These are phyloP conservation scores for Solanum etuberosum DNA, from an alignment of 257 asterid genomes.

Conservation along the genomic window DNA sequence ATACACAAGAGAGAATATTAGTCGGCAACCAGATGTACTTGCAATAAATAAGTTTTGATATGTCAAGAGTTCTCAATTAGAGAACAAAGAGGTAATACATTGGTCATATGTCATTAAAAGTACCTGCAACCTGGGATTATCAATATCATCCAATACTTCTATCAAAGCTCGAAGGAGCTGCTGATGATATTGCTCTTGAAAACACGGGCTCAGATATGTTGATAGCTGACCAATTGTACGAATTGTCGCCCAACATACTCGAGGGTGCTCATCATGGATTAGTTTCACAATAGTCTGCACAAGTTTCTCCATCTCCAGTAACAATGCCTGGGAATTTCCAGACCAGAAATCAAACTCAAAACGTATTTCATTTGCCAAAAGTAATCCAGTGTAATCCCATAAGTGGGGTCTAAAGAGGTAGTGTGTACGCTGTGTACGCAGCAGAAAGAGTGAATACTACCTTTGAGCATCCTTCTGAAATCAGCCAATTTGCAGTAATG, in stretches of 20 bases:
- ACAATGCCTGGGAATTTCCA: not conserved
- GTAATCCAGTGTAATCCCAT: not conserved
- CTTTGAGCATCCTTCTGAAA: not conserved
- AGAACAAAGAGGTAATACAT: not conserved
- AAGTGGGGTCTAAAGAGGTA: not conserved
- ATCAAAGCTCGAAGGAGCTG: not conserved
- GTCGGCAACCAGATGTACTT: not conserved
- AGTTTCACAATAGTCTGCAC: not conserved
- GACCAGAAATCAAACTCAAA: not conserved
- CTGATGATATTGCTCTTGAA: not conserved
- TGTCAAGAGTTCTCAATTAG: not conserved
- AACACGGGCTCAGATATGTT: not conserved
- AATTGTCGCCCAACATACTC: slow-evolving; percentile 2
- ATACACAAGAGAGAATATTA: not conserved
- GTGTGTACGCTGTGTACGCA: not conserved
- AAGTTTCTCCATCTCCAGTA: not conserved
- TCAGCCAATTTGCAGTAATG: not conserved
- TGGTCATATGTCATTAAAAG: not conserved
- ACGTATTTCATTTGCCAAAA: not conserved
- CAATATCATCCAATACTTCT: not conserved
- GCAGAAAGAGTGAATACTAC: not conserved
- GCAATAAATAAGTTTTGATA: not conserved
- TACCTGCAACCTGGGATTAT: slow-evolving; percentile 4
- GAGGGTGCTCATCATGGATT: not conserved
- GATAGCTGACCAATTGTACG: slow-evolving; percentile 4